Percentiles rank a stretch among this genome's conserved stretches.
These are phyloP conservation scores for Diplodia intermedia DNA, from an alignment of 2,329 filamentous ascomycete species.

Conservation along the genomic window DNA sequence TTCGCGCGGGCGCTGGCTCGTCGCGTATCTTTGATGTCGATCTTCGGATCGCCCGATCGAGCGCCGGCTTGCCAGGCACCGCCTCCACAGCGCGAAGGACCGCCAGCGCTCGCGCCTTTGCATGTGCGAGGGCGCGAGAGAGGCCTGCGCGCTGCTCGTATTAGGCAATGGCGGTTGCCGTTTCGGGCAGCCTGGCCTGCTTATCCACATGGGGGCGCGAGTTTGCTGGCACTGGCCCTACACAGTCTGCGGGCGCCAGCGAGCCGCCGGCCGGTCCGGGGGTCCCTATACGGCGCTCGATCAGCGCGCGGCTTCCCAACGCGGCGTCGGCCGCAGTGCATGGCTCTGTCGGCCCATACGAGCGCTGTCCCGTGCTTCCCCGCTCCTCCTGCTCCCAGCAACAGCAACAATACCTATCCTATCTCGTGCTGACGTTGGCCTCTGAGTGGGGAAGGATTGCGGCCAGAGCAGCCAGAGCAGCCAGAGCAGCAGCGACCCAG, in stretches of 20 bases:
- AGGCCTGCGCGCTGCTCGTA: conserved; percentile 6
- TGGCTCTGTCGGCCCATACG: conserved; percentile 11
- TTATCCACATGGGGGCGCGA: background rate
- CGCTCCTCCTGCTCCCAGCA: conserved; percentile 4
- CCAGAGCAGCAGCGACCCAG: conserved; percentile 2
- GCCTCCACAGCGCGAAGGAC: background rate
- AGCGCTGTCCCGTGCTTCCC: conserved; percentile 21
- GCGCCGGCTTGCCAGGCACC: conserved; percentile 21
- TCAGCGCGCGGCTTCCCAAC: conserved; percentile 8
- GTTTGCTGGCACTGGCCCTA: conserved; percentile 12
- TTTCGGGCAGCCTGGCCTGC: conserved; percentile 6
- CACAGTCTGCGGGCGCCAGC: conserved; percentile 2
- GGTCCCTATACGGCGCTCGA: conserved; percentile 17
- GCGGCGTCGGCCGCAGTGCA: conserved; percentile 20
- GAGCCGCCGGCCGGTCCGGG: conserved; percentile 11
- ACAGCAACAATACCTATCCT: conserved; percentile 13
- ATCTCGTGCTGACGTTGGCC: conserved; percentile 22
- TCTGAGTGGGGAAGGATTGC: conserved; percentile 3
- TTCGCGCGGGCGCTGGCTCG: background rate
- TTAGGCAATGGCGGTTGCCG: conserved; percentile 18
- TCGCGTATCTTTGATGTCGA: conserved; percentile 30
- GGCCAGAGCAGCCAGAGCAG: background rate
- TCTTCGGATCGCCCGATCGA: conserved; percentile 23
- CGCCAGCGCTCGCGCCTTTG: background rate
- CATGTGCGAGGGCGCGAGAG: conserved; percentile 11